Conservation (phyloP, 2,329 filamentous ascomycete genomes). For the Cladosporium sp. region DNA sequence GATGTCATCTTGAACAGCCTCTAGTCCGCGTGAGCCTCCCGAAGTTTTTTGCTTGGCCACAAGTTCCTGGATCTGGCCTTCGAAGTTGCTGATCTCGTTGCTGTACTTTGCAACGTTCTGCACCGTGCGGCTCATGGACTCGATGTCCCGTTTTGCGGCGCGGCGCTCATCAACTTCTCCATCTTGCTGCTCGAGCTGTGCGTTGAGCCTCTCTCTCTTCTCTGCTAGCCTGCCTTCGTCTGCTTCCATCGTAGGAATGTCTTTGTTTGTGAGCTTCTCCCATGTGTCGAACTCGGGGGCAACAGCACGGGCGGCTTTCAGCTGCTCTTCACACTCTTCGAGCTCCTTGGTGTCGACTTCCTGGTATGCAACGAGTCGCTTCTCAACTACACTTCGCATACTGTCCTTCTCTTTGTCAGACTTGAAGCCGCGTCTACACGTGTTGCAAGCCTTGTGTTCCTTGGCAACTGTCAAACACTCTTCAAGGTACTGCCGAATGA, state of each 20-base stretch:
- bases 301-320: slow-evolving; percentile 51
- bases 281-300: slow-evolving; percentile 71
- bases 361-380: slow-evolving; percentile 36
- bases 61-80: slow-evolving; percentile 70
- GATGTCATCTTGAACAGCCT: slow-evolving; percentile 79
- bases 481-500: slow-evolving; percentile 57
- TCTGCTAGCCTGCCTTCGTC: slow-evolving; percentile 54
- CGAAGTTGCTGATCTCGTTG: slow-evolving; percentile 67
- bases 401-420: slow-evolving; percentile 56
- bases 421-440: slow-evolving; percentile 69
- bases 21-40: slow-evolving; percentile 63
- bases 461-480: slow-evolving; percentile 64
- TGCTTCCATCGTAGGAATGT: slow-evolving; percentile 65
- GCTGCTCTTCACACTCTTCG: slow-evolving; percentile 51
- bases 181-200: slow-evolving; percentile 60
- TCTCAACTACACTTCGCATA: slow-evolving; percentile 63
- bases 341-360: slow-evolving; percentile 51
- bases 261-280: slow-evolving; percentile 60
- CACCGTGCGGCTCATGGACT: slow-evolving; percentile 72
- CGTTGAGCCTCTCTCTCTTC: slow-evolving; percentile 36
- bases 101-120: slow-evolving; percentile 68
- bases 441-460: slow-evolving; percentile 67
- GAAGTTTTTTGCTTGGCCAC: slow-evolving; percentile 69
- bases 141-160: slow-evolving; percentile 67
- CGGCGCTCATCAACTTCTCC: slow-evolving; percentile 57